Evolutionary conservation across 768 basidiomycete genomes (phyloP), one percentile per base, ranked within the genome.

Genomic region (Trametes cubensis): DNA sequence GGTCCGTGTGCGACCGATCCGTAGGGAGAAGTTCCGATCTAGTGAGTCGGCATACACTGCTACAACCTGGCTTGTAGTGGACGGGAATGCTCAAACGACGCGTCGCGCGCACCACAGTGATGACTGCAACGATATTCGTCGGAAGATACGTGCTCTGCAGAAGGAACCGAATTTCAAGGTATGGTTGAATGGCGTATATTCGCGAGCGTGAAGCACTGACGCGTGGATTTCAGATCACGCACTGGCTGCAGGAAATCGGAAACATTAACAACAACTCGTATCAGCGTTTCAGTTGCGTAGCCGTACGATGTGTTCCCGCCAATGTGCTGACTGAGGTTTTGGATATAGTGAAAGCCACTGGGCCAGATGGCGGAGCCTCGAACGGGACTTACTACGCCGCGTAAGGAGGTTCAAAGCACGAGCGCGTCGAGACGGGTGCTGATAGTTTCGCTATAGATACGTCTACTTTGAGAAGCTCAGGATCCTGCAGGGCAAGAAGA

Each of bases 391-490:
- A 81, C 59, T 75, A 76, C 42, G 73, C 75, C 28, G 80, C 78
- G 78, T 81, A 70, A 38, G 80, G 71, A 15, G 20, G 20, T 20
- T n/a, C 18, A 44, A 20, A 14, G 11, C 50, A 54, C 30, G 57
- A 51, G 47, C 25, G 4, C 34, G 4, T 5, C 11, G 34, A 11
- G 11, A 11, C 11, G 34, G 5, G 18, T 15, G 20, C 47, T 62
- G 10, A 58, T 18, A 1, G 20, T 10, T 15, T 30, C 18, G 6
- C 39, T 47, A 23, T 63, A 80, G 80, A 26, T 82, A 81, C 63
- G 72, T 78, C 17, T 81, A 81, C 71, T 82, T 81, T 49, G 81
- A 83, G 63, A 82, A 80, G 67, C 71, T 77, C 40, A 71, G 80
- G 42, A 79, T 81, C 58, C 64, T 76, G 0, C 77, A 80, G 48